Evolutionary conservation across 768 basidiomycete genomes (phyloP).

Genomic region (Dentipellis sp.): DNA sequence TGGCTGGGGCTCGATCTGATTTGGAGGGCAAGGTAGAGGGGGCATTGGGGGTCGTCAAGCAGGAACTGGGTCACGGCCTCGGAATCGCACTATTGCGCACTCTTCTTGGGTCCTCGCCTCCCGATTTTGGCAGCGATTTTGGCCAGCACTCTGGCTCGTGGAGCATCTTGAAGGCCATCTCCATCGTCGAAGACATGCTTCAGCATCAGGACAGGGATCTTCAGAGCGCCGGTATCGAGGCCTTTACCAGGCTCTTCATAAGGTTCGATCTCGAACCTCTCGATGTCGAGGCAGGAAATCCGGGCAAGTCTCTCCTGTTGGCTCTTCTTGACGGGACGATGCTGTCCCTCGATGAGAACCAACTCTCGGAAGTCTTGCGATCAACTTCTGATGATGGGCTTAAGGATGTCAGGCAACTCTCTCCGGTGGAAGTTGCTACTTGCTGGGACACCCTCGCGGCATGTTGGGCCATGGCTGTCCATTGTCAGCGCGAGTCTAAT

Average conservation of each 20-base stretch:
- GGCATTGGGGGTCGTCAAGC: not conserved
- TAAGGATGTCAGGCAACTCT: not conserved
- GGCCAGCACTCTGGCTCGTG: not conserved
- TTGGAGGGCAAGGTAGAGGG: not conserved
- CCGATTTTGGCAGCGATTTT: not conserved
- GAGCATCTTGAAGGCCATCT: not conserved
- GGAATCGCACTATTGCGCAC: not conserved
- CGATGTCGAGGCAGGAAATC: too few species aligned
- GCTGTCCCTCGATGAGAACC: not conserved
- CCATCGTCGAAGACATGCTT: not conserved
- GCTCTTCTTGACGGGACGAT: not conserved
- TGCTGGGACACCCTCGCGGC: not conserved
- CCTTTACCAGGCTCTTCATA: not conserved
- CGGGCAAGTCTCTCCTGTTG: too few species aligned
- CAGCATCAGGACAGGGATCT: not conserved
- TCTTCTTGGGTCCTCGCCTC: not conserved
- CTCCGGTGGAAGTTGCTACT: not conserved
- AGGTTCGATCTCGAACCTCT: too few species aligned
- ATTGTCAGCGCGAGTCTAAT: not conserved
- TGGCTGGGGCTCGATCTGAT: not conserved
- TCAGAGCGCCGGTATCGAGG: not conserved
- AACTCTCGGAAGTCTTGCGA: not conserved
- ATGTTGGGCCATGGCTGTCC: not conserved
- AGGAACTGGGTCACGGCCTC: not conserved
- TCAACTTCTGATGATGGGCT: not conserved